These are phyloP conservation scores for Grigorovia transvaalensis DNA, from an alignment of 805 yeast genomes.

Conservation along the genomic window DNA sequence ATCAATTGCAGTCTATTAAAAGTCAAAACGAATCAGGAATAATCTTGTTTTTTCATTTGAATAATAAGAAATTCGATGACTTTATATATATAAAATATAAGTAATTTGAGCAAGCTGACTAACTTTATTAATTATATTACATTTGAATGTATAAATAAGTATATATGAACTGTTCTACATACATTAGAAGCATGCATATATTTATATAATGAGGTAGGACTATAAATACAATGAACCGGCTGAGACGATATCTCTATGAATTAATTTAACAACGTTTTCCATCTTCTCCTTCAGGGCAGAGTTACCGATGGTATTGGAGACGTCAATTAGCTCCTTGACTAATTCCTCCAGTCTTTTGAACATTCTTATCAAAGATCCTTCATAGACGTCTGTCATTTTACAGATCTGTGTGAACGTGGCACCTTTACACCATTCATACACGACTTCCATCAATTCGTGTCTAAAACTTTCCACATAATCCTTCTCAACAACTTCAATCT, in stretches of 20 bases:
- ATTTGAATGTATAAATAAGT: background rate
- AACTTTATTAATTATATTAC: background rate
- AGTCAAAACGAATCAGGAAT: no score
- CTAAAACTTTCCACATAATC: slow-evolving; percentile 89
- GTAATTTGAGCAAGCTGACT: background rate
- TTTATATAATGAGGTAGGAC: background rate
- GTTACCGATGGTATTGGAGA: slow-evolving; percentile 93
- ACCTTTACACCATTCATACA: slow-evolving; percentile 92
- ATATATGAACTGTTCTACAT: background rate
- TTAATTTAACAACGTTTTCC: slow-evolving; percentile 74
- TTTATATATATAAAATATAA: no score
- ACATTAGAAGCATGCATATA: background rate
- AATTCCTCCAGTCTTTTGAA: slow-evolving; percentile 91
- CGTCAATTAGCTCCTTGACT: slow-evolving; percentile 78
- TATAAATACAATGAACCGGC: slow-evolving; percentile 82
- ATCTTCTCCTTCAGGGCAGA: slow-evolving; percentile 75
- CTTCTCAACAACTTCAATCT: slow-evolving; percentile 80
- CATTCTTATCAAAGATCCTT: slow-evolving; percentile 90
- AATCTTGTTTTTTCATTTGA: no score
- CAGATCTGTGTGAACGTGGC: slow-evolving; percentile 94
- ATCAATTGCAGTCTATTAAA: background rate
- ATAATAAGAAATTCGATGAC: no score
- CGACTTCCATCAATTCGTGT: slow-evolving; percentile 94
- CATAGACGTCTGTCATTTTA: slow-evolving; percentile 97
- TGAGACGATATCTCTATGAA: slow-evolving; percentile 92